These are phyloP conservation scores for Candida montana DNA, from an alignment of 805 yeast species.

Conservation along the genomic window DNA sequence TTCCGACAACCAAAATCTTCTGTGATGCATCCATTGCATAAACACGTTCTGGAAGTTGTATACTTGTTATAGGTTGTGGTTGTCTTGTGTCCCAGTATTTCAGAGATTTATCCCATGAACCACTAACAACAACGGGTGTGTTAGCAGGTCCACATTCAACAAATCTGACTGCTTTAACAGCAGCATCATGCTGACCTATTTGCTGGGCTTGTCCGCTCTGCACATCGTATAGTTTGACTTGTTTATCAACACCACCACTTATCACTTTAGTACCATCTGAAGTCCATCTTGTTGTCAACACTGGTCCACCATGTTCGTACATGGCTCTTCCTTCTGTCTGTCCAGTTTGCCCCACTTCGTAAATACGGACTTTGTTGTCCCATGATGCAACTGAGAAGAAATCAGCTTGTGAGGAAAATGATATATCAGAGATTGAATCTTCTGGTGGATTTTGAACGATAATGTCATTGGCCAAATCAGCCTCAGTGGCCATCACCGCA, in stretches of 20 bases:
- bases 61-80: conserved; percentile 73
- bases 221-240: conserved; percentile 77
- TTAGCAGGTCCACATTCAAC: conserved; percentile 84
- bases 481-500: conserved; percentile 22
- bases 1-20: conserved; percentile 83
- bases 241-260: conserved; percentile 89
- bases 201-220: conserved; percentile 78
- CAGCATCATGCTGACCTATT: conserved; percentile 79
- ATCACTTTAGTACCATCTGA: conserved; percentile 82
- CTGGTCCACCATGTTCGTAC: conserved; percentile 88
- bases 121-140: conserved; percentile 74
- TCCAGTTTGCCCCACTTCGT: conserved; percentile 76
- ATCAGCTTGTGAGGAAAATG: conserved; percentile 86
- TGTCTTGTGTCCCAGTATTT: conserved; percentile 93
- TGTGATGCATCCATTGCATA: conserved; percentile 83
- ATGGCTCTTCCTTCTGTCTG: conserved; percentile 83
- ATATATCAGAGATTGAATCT: conserved; percentile 77
- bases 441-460: conserved; percentile 79
- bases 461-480: conserved; percentile 63
- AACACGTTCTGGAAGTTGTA: conserved; percentile 84
- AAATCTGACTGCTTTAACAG: conserved; percentile 68
- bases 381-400: conserved; percentile 77
- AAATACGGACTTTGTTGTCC: conserved; percentile 92
- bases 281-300: conserved; percentile 76
- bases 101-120: conserved; percentile 95